Conservation (phyloP, 2,329 filamentous ascomycete species). For the Ampelomyces quisqualis region DNA sequence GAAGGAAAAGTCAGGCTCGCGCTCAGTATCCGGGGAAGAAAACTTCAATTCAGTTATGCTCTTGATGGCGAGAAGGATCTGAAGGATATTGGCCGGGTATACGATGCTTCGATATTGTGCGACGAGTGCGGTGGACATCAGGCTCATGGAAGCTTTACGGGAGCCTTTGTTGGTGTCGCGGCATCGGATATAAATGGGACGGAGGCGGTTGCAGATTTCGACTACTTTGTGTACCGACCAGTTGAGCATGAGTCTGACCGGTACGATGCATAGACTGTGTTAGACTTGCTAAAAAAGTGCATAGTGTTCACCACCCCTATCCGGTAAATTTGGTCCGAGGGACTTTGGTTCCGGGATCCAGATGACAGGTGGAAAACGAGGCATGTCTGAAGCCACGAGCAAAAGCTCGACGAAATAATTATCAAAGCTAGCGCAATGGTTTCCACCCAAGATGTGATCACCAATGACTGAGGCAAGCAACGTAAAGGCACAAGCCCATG, state of each 20-base stretch:
- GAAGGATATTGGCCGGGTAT: constrained; percentile 56
- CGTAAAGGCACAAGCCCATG: not conserved
- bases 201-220: constrained; percentile 31
- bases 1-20: constrained; percentile 58
- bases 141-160: constrained; percentile 64
- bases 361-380: not conserved
- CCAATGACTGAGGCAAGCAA: constrained; percentile 1
- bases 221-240: constrained; percentile 38
- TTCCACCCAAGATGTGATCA: no score
- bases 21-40: constrained; percentile 53
- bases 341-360: not conserved
- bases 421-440: not conserved
- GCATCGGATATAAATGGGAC: constrained; percentile 38
- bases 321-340: not conserved
- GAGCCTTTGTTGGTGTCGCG: constrained; percentile 48
- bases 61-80: constrained; percentile 49
- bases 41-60: constrained; percentile 60
- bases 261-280: constrained; percentile 29
- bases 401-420: not conserved
- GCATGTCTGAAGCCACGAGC: not conserved
- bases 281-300: no score
- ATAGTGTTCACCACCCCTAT: no score
- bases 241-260: constrained; percentile 34
- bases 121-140: constrained; percentile 66
- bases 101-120: constrained; percentile 60